A percentile compares a stretch with the other conserved stretches of the same genome.
phyloP scores from a whole-genome alignment of 225 moss, liverwort and hornwort genomes.

The Marchantia paleacea region DNA sequence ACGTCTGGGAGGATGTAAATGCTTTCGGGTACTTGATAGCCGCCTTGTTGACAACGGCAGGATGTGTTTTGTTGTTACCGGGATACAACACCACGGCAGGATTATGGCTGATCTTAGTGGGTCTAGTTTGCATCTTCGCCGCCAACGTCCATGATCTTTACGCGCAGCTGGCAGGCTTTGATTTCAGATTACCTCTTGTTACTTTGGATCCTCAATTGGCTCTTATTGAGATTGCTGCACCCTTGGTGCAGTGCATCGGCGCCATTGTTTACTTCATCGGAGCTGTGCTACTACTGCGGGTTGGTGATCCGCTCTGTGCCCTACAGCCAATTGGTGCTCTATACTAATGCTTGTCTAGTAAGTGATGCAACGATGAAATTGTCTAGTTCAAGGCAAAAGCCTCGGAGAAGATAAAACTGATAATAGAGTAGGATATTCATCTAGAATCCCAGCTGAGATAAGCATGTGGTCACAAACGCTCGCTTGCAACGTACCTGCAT shows the following conservation, averaged over 20 bases:
- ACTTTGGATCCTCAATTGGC: constrained; percentile 61
- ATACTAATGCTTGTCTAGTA: too few species aligned
- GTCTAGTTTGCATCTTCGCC: constrained; percentile 35
- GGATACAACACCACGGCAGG: constrained; percentile 43
- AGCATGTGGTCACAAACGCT: too few species aligned
- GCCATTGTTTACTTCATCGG: constrained; percentile 56
- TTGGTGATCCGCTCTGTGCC: constrained; percentile 15
- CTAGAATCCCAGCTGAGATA: too few species aligned
- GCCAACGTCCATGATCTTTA: constrained; percentile 70
- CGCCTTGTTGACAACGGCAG: constrained; percentile 43
- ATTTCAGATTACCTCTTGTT: constrained; percentile 45
- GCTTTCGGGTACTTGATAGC: constrained; percentile 54
- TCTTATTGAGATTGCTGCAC: constrained; percentile 54
- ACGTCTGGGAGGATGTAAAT: constrained; percentile 57
- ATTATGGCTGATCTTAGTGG: constrained; percentile 48
- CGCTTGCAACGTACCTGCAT: too few species aligned
- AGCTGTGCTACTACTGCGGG: constrained; percentile 48
- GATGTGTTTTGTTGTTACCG: constrained; percentile 50
- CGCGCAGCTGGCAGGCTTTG: constrained; percentile 60
- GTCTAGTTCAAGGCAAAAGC: too few species aligned
- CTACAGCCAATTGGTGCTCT: too few species aligned
- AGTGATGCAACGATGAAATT: too few species aligned
- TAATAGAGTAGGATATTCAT: too few species aligned
- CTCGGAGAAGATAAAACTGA: too few species aligned
- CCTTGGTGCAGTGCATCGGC: constrained; percentile 56